phyloP scores from a whole-genome alignment of 2,329 filamentous ascomycete genomes.

The Botrytis elliptica region DNA sequence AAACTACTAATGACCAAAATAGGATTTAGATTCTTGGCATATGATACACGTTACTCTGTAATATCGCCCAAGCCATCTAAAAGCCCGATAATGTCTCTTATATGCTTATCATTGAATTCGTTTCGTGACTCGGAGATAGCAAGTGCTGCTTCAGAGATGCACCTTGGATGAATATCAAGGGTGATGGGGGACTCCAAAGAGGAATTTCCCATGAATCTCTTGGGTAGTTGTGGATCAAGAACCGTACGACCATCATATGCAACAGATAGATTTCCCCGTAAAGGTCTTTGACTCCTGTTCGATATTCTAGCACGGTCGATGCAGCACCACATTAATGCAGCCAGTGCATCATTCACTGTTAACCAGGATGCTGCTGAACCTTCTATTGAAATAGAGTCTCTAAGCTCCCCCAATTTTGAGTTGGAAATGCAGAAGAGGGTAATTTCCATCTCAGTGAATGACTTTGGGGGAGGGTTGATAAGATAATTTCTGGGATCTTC shows the following conservation, averaged over 20 bases:
- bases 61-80: slow-evolving; percentile 4
- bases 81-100: slow-evolving; percentile 1
- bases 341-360: slow-evolving; percentile 9
- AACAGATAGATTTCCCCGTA: slow-evolving; percentile 5
- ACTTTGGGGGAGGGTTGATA: slow-evolving; percentile 7
- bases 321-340: slow-evolving; percentile 1
- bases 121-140: slow-evolving; percentile 8
- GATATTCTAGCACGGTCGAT: slow-evolving; percentile 9
- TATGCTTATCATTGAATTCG: slow-evolving; percentile 7
- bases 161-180: slow-evolving; percentile 11
- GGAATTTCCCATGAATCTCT: slow-evolving; percentile 5
- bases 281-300: not conserved
- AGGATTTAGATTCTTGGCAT: slow-evolving; percentile 7
- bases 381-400: not conserved
- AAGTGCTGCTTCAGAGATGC: not conserved
- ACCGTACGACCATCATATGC: not conserved
- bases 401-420: not conserved
- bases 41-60: slow-evolving; percentile 7
- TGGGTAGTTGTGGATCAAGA: slow-evolving; percentile 6
- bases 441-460: slow-evolving; percentile 9
- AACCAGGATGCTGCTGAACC: not conserved
- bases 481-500: slow-evolving; percentile 1
- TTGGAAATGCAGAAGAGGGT: slow-evolving; percentile 5
- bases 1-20: slow-evolving; percentile 12
- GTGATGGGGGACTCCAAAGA: slow-evolving; percentile 3